phyloP scores from a whole-genome alignment of 2,329 filamentous ascomycete genomes.

The Orbilia quercus region DNA sequence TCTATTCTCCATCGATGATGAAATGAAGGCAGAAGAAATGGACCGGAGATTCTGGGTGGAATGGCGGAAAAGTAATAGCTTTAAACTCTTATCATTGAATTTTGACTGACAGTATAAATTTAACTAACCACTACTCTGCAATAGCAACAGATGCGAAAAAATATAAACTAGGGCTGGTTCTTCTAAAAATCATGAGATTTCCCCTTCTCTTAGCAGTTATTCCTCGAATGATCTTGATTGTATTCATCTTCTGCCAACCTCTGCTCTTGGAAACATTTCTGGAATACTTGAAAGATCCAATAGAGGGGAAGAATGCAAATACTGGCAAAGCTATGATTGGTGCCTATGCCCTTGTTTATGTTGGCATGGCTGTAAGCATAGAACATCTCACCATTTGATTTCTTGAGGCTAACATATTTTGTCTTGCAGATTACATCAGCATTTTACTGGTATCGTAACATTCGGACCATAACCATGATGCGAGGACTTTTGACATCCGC shows the following conservation, averaged over 20 bases:
- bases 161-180: slow-evolving; percentile 7
- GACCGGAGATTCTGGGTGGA: slow-evolving; percentile 64
- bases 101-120: no score
- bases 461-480: slow-evolving; percentile 60
- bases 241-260: slow-evolving; percentile 62
- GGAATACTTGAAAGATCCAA: slow-evolving; percentile 58
- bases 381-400: slow-evolving; percentile 17
- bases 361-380: slow-evolving; percentile 59
- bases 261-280: slow-evolving; percentile 62
- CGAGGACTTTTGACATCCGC: slow-evolving; percentile 62
- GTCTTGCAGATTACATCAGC: slow-evolving; percentile 42
- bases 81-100: no score
- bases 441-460: slow-evolving; percentile 59
- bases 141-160: slow-evolving; percentile 4
- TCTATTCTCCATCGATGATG: slow-evolving; percentile 58
- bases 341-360: slow-evolving; percentile 61
- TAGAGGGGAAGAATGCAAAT: slow-evolving; percentile 48
- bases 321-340: slow-evolving; percentile 61
- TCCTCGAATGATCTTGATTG: slow-evolving; percentile 60
- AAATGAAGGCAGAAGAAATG: slow-evolving; percentile 61
- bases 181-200: slow-evolving; percentile 21
- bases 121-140: neutral
- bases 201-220: slow-evolving; percentile 59
- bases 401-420: slow-evolving; percentile 10
- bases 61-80: slow-evolving; percentile 59